phyloP scores from a whole-genome alignment of 306 rosid species.

The Citrullus amarus region DNA sequence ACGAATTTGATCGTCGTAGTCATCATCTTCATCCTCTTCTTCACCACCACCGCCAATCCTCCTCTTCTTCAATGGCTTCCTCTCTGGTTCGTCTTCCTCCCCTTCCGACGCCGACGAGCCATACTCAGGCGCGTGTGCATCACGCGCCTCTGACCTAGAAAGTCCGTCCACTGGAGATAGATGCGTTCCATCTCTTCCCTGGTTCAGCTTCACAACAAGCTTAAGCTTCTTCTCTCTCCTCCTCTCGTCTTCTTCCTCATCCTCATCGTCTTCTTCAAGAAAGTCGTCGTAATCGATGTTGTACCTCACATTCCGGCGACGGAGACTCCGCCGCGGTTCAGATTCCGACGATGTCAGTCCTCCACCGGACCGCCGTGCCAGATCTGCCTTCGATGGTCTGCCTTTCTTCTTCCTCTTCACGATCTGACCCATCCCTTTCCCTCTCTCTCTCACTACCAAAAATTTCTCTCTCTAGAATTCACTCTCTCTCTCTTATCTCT shows the following conservation, averaged over 20 bases:
- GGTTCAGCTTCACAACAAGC: constrained; percentile 75
- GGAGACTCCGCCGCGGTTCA: constrained; percentile 74
- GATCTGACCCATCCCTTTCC: constrained; percentile 85
- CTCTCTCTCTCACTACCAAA: background rate
- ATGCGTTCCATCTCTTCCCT: constrained; percentile 24
- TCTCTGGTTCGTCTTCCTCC: constrained; percentile 28
- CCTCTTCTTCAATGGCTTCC: constrained; percentile 38
- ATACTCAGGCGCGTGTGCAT: constrained; percentile 18
- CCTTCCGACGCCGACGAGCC: constrained; percentile 12
- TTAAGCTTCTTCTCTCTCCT: constrained; percentile 80
- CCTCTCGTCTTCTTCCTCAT: constrained; percentile 55
- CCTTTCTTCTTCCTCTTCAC: constrained; percentile 99
- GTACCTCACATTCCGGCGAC: constrained; percentile 79
- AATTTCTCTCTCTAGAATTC: constrained; percentile 31
- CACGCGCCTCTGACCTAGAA: constrained; percentile 34
- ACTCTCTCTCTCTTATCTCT: constrained; percentile 23
- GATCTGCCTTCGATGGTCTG: constrained; percentile 93
- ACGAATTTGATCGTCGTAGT: constrained; percentile 10
- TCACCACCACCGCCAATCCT: constrained; percentile 24
- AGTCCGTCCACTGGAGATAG: constrained; percentile 7
- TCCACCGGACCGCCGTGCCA: constrained; percentile 58
- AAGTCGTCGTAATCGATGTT: constrained; percentile 79
- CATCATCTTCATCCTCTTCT: constrained; percentile 20
- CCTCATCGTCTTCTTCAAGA: constrained; percentile 62
- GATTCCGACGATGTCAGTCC: constrained; percentile 29